Percentiles rank a stretch among this genome's conserved stretches.
These are phyloP conservation scores for Thinopyrum elongatum DNA, from an alignment of 176 grass and related monocot species.

Conservation along the genomic window DNA sequence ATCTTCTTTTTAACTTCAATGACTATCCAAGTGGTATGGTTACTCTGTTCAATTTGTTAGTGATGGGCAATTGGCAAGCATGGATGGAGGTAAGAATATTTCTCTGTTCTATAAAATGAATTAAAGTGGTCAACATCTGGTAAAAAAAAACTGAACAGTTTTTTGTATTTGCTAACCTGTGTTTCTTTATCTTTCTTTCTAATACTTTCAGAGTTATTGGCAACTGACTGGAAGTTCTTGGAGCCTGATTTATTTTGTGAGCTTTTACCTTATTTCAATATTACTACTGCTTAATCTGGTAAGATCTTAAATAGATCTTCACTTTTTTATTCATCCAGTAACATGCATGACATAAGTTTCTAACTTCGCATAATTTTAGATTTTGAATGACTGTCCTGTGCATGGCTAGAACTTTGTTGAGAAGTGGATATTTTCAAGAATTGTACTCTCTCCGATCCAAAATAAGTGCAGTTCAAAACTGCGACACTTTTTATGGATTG, in stretches of 20 bases:
- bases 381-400: background rate
- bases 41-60: conserved; percentile 95
- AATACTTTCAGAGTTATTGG: conserved; percentile 75
- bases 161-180: conserved; percentile 22
- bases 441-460: background rate
- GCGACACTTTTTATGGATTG: too few relatives aligned
- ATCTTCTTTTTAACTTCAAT: conserved; percentile 98
- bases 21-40: conserved; percentile 99
- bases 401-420: background rate
- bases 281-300: conserved; percentile 97
- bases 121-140: background rate
- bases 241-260: conserved; percentile 90
- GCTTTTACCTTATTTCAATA: conserved; percentile 90
- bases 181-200: conserved; percentile 23
- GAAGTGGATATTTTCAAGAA: conserved; percentile 2
- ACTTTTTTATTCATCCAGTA: background rate
- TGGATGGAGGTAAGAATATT: conserved; percentile 88
- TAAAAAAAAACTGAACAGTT: background rate
- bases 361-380: background rate
- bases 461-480: too few relatives aligned
- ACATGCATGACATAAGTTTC: background rate
- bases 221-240: conserved; percentile 88
- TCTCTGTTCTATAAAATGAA: background rate
- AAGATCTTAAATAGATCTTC: conserved; percentile 23
- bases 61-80: conserved; percentile 89